Percentiles rank a stretch among this genome's conserved stretches.
These are phyloP conservation scores for Leishmania arabica DNA, from an alignment of 208 protist genomes.

Conservation along the genomic window DNA sequence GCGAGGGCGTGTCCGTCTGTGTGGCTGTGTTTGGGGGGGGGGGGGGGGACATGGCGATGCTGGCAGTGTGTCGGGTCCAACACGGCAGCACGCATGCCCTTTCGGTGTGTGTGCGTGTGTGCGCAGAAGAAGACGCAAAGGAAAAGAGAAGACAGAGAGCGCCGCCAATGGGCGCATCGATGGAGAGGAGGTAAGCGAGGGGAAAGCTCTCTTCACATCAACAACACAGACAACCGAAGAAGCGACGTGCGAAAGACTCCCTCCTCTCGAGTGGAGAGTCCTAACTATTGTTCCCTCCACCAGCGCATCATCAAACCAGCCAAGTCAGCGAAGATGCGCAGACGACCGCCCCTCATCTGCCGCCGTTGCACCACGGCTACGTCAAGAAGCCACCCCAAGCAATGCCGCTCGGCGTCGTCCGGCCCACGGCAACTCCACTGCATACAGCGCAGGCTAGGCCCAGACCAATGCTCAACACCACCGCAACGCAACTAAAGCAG, in stretches of 20 bases:
- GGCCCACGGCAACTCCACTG: background rate
- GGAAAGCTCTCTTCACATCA: background rate
- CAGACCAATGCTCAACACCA: background rate
- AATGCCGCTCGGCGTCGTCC: background rate
- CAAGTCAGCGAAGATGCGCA: background rate
- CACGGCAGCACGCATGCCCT: background rate
- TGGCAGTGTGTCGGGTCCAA: background rate
- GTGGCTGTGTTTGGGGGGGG: background rate
- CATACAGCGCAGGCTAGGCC: background rate
- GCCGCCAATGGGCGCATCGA: background rate
- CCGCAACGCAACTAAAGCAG: background rate
- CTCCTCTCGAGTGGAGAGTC: too few species aligned
- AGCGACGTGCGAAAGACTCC: too few species aligned
- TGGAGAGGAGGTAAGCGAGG: background rate
- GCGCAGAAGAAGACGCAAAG: background rate
- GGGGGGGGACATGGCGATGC: background rate
- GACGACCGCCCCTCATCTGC: background rate
- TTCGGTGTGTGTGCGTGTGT: background rate
- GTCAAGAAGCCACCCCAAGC: background rate
- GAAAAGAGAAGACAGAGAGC: conserved; percentile 2
- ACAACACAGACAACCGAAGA: too few species aligned
- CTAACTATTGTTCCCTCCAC: too few species aligned
- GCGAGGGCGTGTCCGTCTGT: background rate
- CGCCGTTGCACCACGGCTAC: background rate
- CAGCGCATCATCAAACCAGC: background rate